These are phyloP conservation scores for Yamadazyma pseudoaaseri DNA, from an alignment of 1,139 yeast species.

Conservation along the genomic window DNA sequence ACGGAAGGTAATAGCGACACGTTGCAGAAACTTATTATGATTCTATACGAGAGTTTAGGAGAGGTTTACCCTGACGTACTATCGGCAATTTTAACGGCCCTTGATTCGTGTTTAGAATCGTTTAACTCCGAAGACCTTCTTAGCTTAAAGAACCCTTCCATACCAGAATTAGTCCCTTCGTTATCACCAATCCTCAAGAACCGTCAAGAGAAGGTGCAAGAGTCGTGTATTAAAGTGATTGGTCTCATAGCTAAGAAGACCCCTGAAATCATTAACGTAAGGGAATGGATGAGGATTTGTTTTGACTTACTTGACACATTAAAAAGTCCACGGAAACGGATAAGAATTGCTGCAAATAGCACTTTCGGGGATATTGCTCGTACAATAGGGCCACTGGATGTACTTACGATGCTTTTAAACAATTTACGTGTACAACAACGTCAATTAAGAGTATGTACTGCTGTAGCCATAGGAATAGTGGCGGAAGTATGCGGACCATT, in stretches of 20 bases:
- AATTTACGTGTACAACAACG: slow-evolving; percentile 92
- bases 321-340: slow-evolving; percentile 77
- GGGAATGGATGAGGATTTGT: slow-evolving; percentile 98
- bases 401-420: slow-evolving; percentile 77
- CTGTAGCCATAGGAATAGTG: slow-evolving; percentile 96
- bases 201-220: slow-evolving; percentile 90
- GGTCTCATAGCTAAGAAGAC: slow-evolving; percentile 83
- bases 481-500: slow-evolving; percentile 94
- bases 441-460: slow-evolving; percentile 94
- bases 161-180: slow-evolving; percentile 80
- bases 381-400: slow-evolving; percentile 97
- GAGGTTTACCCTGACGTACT: slow-evolving; percentile 94
- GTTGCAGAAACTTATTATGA: slow-evolving; percentile 66
- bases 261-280: slow-evolving; percentile 84
- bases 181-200: slow-evolving; percentile 90
- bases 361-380: slow-evolving; percentile 91
- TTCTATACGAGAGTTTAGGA: slow-evolving; percentile 87
- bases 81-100: slow-evolving; percentile 78
- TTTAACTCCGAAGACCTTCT: slow-evolving; percentile 49
- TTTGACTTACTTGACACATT: slow-evolving; percentile 88
- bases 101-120: slow-evolving; percentile 45
- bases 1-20: slow-evolving; percentile 50
- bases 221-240: slow-evolving; percentile 73
- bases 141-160: slow-evolving; percentile 72
- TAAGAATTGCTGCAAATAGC: slow-evolving; percentile 81